Evolutionary conservation across 2,329 filamentous ascomycete genomes (phyloP).

Genomic region (Talaromyces sp.): DNA sequence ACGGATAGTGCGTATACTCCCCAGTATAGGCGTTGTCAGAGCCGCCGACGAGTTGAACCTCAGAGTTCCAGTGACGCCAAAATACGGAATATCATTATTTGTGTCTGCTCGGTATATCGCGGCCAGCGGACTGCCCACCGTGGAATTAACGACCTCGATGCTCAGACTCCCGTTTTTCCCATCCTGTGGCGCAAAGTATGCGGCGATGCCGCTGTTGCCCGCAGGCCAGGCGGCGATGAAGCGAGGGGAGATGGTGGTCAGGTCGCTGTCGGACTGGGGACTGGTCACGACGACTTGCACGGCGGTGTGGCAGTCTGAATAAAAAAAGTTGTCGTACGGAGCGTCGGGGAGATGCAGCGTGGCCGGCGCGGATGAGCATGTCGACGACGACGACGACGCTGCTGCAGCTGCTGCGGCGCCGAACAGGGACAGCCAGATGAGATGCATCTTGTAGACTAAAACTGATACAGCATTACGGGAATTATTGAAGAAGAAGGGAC

Average conservation of each 20-base stretch:
- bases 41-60: constrained; percentile 55
- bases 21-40: constrained; percentile 54
- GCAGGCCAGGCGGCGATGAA: constrained; percentile 61
- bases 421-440: neutral
- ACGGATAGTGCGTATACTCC: constrained; percentile 58
- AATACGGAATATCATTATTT: constrained; percentile 32
- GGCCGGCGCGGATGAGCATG: constrained; percentile 25
- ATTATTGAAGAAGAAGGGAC: neutral
- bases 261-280: constrained; percentile 49
- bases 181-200: constrained; percentile 53
- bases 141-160: constrained; percentile 50
- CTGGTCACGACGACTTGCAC: constrained; percentile 59
- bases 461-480: neutral
- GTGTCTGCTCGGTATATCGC: constrained; percentile 37
- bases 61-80: constrained; percentile 52
- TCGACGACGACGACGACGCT: constrained; percentile 16
- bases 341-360: constrained; percentile 49
- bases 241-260: constrained; percentile 53
- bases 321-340: constrained; percentile 62
- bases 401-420: neutral
- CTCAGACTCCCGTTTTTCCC: constrained; percentile 51
- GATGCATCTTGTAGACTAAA: neutral
- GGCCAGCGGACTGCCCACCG: constrained; percentile 41
- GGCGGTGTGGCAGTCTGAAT: constrained; percentile 58
- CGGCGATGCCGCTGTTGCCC: constrained; percentile 57